Base-by-base conservation (phyloP, 192 early-diverging fungal species). In the Coemansia sp. region DNA sequence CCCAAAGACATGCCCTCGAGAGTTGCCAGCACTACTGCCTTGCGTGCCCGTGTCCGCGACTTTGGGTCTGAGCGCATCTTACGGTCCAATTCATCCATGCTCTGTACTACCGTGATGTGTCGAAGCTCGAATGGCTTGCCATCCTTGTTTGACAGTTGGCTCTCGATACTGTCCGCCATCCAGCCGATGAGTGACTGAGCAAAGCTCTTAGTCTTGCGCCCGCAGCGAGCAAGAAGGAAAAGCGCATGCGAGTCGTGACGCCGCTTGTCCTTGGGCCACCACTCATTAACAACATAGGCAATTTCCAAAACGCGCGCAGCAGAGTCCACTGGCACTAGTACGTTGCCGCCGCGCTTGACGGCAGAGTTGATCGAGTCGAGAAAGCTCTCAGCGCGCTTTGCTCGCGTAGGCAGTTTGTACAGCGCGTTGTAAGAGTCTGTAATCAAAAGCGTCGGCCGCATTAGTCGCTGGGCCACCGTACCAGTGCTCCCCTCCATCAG, bases 161-260 rank as follows among this genome's bases (percentile, higher is more conserved):
- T 75, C 23, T 87, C 88, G 18, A 99, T 82, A 28, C 84, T 86
- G 50, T 91, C 87, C 9, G 92, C 89, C 95, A 98, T 97, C 97
- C 97, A 99, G 76, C 96, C 95, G 42, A 92, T 78, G 87, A 95
- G 95, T 18, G 90, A 89, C 59, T 92, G 92, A 0, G 97, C 95
- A 75, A 89, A 89, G 65, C 91, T 87, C 8, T 91, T 84, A n/a
- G 89, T 89, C 13, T 88, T 86, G 61, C 89, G 86, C 55, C 86
- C 86, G 53, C 88, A 89, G 60, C 92, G 84, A 13, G 89, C 85
- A 34, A 99, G 82, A 39, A 96, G 86, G 42, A 92, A 89, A 26
- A 95, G 79, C 26, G 93, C 90, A 62, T 87, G 88, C 6, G 65
- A 72, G 58, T 86, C 64, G 71, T 86, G 83, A 37, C 83, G 75